Base-by-base conservation (phyloP, 2,329 filamentous ascomycete species). In the Sclerotinia borealis region DNA sequence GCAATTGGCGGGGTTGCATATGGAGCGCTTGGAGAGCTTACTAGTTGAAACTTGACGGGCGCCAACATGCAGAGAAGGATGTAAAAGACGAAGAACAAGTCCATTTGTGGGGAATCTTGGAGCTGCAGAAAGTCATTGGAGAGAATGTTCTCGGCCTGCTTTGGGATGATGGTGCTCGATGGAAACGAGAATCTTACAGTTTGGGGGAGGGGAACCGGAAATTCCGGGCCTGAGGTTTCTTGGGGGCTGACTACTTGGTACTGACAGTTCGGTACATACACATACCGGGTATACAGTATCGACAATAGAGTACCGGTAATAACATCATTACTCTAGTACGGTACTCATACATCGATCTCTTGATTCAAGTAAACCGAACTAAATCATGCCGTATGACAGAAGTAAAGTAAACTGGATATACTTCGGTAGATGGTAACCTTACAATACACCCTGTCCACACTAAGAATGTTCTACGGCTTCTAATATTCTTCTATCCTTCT, bases 1-100 rank as follows among this genome's bases (percentile, higher is more conserved):
- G 59, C 22, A 47, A 22, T 45, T 61, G 39, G 59, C 37, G 49
- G 59, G 59, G 59, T 54, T 54, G 37, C 41, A 45, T 34, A 45
- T 34, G 52, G 37, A 56, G 19, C 27, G 37, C 39, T 13, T 56
- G 27, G n/a, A 15, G 29, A 39, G 45, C 45, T 43, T 45, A 45
- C 52, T 43, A 43, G 19, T 55, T 17, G n/a, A n/a, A n/a, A n/a
- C n/a, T n/a, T n/a, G 37, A 31, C 52, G 52, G 39, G 52, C 37
- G 45, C 43, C 19, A n/a, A 34, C 39, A 56, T 54, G 59, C 27
- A 31, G 34, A 41, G 36, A 43, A 54, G n/a, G 25, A 17, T 43
- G 34, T n/a, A 25, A 25, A 49, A 43, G 47, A 22, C 9, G 47
- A 41, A 45, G 36, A 45, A 27, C n/a, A 25, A 22, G 19, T 45